phyloP scores from a whole-genome alignment of 2,329 filamentous ascomycete species.

The Xylaria sp. region DNA sequence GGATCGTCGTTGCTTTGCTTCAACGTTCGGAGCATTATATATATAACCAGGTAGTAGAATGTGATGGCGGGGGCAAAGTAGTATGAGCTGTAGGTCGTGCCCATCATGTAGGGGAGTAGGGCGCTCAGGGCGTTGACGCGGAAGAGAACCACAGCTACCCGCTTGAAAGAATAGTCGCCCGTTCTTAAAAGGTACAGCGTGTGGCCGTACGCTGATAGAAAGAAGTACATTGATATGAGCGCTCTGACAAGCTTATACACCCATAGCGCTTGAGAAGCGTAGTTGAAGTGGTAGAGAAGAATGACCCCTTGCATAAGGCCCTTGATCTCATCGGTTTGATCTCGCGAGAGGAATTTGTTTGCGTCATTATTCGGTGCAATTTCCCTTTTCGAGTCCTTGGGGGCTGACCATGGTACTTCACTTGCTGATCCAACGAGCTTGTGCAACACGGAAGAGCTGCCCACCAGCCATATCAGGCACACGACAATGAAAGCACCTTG shows the following conservation, averaged over 20 bases:
- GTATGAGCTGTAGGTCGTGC: constrained; percentile 66
- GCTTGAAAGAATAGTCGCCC: constrained; percentile 65
- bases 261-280: constrained; percentile 60
- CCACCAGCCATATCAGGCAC: constrained; percentile 46
- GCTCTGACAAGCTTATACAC: constrained; percentile 67
- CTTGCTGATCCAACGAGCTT: constrained; percentile 26
- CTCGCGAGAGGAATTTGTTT: constrained; percentile 60
- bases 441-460: constrained; percentile 38
- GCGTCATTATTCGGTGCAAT: constrained; percentile 38
- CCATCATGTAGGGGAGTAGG: constrained; percentile 65
- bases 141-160: constrained; percentile 64
- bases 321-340: constrained; percentile 73
- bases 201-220: constrained; percentile 72
- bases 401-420: constrained; percentile 27
- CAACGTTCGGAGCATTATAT: constrained; percentile 59
- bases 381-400: constrained; percentile 35
- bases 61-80: constrained; percentile 69
- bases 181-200: constrained; percentile 67
- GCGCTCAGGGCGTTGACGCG: constrained; percentile 68
- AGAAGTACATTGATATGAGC: constrained; percentile 68
- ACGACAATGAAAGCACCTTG: constrained; percentile 44
- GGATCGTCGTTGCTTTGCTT: constrained; percentile 56
- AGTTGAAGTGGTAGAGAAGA: constrained; percentile 68
- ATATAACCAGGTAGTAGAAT: constrained; percentile 72
- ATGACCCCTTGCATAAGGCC: constrained; percentile 71